Evolutionary conservation across 768 basidiomycete species (phyloP), one percentile per base, ranked within the genome.

Genomic region (Leccinum fibrillosum): DNA sequence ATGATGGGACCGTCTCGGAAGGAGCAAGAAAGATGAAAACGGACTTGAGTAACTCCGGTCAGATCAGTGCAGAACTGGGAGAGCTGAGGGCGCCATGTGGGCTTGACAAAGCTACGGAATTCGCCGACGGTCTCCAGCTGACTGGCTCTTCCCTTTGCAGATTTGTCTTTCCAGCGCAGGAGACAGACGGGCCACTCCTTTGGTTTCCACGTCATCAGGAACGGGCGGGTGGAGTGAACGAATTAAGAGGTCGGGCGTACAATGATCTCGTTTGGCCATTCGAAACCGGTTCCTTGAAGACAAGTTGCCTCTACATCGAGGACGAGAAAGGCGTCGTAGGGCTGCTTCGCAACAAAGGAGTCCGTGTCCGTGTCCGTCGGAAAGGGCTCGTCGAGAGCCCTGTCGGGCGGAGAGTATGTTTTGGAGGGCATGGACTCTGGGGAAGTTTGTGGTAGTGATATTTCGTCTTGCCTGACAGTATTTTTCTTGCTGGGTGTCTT

Each of bases 181-280:
- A 99, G 78, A 64, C 90, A 88, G 11, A 98, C 91, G 6, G 96
- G 96, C 75, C 92, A 94, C 74, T 99, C 94, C 94, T 96, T 71
- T 21, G 47, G 21, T 50, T 10, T 39, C 30, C 9, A 59, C 11
- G 49, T 45, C 58, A 49, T 63, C 49, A 65, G 51, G 58, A 34
- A 57, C 23, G 3, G 37, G 12, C 32, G 12, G n/a, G 5, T 42
- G 47, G 37, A 34, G 52, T 52, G 50, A 52, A 62, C 26, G 57
- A 54, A 51, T 49, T 49, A 59, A 52, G 51, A 81, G 3, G 19
- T 6, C 1, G 12, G 28, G 53, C 88, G 68, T 70, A 92, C 96
- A 61, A 98, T 97, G 55, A 98, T 94, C 75, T 98, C 96, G 73
- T 97, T 97, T 2, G 95, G 91, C 75, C 86, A 96, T 55, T 87